Conservation (phyloP, 208 protist species). For the Crithidia bombi region DNA sequence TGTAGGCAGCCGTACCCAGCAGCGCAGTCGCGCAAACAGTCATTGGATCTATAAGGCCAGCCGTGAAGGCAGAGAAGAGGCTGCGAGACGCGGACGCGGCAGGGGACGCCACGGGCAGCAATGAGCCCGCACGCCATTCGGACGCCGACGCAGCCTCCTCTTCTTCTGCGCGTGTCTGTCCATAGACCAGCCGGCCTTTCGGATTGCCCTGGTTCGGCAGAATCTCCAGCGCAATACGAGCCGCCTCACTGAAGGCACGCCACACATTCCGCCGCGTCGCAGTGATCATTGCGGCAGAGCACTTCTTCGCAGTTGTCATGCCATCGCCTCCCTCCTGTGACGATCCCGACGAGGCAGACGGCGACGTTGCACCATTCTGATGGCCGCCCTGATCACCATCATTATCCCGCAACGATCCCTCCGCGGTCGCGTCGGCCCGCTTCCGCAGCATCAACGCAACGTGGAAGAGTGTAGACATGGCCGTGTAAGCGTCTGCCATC, state of each 20-base stretch:
- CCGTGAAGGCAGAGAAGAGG: constrained; percentile 48
- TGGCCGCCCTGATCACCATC: constrained; percentile 16
- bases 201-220: neutral
- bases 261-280: constrained; percentile 26
- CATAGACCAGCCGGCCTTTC: neutral
- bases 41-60: constrained; percentile 73
- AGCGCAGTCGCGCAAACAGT: constrained; percentile 50
- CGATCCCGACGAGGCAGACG: constrained; percentile 5
- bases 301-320: neutral
- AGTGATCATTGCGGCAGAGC: neutral
- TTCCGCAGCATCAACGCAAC: constrained; percentile 47
- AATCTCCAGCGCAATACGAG: constrained; percentile 33
- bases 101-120: neutral
- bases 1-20: constrained; percentile 30
- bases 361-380: constrained; percentile 10
- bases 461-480: constrained; percentile 69
- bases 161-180: neutral
- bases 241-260: constrained; percentile 27
- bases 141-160: constrained; percentile 6
- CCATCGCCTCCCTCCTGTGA: neutral
- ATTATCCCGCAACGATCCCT: constrained; percentile 9
- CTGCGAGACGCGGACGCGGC: neutral
- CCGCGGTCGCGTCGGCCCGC: constrained; percentile 14
- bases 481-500: constrained; percentile 64
- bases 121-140: neutral